Evolutionary conservation across 2,329 filamentous ascomycete genomes (phyloP).

Genomic region (Decorospora gaudefroyi): DNA sequence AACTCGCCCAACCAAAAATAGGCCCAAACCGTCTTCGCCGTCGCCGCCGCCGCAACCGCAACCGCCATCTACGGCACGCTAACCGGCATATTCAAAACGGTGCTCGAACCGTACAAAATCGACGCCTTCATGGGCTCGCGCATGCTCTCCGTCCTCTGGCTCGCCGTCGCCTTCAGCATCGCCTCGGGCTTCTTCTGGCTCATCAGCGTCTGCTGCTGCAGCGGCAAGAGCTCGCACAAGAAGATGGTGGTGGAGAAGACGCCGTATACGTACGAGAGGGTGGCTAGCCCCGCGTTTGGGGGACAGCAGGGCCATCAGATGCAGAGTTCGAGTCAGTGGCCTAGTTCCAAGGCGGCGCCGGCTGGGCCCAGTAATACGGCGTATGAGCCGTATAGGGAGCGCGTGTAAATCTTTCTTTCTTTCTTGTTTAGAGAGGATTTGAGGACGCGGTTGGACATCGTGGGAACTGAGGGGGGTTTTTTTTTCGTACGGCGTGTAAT

Average conservation of each 20-base stretch:
- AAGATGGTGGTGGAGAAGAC: slow-evolving; percentile 62
- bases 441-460: too few species aligned
- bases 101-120: slow-evolving; percentile 73
- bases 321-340: slow-evolving; percentile 11
- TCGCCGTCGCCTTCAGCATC: slow-evolving; percentile 76
- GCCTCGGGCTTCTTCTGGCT: slow-evolving; percentile 86
- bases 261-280: slow-evolving; percentile 64
- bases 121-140: slow-evolving; percentile 66
- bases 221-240: slow-evolving; percentile 60
- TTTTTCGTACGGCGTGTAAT: too few species aligned
- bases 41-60: slow-evolving; percentile 71
- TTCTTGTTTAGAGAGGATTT: too few species aligned
- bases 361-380: slow-evolving; percentile 36
- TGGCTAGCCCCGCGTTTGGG: slow-evolving; percentile 51
- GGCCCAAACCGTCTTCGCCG: slow-evolving; percentile 60
- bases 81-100: slow-evolving; percentile 67
- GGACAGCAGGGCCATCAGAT: slow-evolving; percentile 34
- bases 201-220: slow-evolving; percentile 90
- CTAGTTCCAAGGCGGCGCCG: slow-evolving; percentile 28
- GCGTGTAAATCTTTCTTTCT: slow-evolving; percentile 33
- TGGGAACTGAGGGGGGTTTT: too few species aligned
- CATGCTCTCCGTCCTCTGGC: slow-evolving; percentile 76
- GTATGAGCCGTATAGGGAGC: slow-evolving; percentile 51
- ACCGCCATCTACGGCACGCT: slow-evolving; percentile 75
- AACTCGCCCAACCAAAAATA: slow-evolving; percentile 21